These are phyloP conservation scores for Hypoxylon rickii DNA, from an alignment of 495 filamentous ascomycete genomes.

Conservation along the genomic window DNA sequence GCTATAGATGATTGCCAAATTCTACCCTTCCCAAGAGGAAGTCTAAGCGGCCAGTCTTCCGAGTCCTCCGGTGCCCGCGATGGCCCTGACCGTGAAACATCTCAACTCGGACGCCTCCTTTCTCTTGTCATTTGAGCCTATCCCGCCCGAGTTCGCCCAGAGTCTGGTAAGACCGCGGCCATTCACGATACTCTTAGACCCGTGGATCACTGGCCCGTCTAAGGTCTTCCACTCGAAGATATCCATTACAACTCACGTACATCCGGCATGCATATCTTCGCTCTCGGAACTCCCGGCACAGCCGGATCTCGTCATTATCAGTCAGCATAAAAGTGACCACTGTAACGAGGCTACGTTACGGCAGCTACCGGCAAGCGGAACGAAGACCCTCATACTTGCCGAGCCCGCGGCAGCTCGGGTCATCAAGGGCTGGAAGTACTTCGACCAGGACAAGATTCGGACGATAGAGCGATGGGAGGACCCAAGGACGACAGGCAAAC, in stretches of 20 bases:
- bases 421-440: slow-evolving; percentile 69
- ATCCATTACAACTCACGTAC: slow-evolving; percentile 58
- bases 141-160: slow-evolving; percentile 38
- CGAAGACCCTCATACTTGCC: slow-evolving; percentile 65
- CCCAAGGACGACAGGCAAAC: slow-evolving; percentile 47
- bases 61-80: slow-evolving; percentile 32
- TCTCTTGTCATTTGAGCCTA: slow-evolving; percentile 65
- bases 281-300: slow-evolving; percentile 60
- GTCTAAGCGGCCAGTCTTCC: slow-evolving; percentile 4
- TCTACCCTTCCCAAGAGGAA: slow-evolving; percentile 14
- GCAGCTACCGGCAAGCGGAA: slow-evolving; percentile 57
- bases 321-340: slow-evolving; percentile 73
- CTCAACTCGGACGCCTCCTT: slow-evolving; percentile 75
- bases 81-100: slow-evolving; percentile 68
- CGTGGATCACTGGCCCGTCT: slow-evolving; percentile 68
- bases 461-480: slow-evolving; percentile 59
- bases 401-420: slow-evolving; percentile 63
- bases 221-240: slow-evolving; percentile 66
- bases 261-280: slow-evolving; percentile 60
- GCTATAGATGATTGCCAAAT: slow-evolving; percentile 18
- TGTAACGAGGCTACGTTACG: slow-evolving; percentile 69
- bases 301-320: slow-evolving; percentile 69
- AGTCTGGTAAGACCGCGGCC: slow-evolving; percentile 46
- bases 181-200: slow-evolving; percentile 71
- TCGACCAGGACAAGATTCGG: slow-evolving; percentile 57